Percentiles rank a stretch among this genome's conserved stretches.
These are phyloP conservation scores for Spathaspora hagerdaliae DNA, from an alignment of 805 yeast genomes.

Conservation along the genomic window DNA sequence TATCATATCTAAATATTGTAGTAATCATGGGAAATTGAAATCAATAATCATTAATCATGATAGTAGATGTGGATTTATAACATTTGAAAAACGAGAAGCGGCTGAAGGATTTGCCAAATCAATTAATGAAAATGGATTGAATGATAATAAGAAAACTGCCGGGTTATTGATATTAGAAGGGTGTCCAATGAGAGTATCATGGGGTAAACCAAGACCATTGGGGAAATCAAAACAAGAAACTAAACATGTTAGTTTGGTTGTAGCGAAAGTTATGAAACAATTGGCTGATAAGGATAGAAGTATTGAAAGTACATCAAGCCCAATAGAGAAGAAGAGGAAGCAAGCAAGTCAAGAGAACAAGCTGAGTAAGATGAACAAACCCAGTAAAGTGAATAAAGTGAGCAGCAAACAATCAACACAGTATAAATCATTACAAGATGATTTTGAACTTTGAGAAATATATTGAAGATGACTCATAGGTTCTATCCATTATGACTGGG, in stretches of 20 bases:
- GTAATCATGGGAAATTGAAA: conserved; percentile 42
- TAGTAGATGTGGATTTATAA: conserved; percentile 60
- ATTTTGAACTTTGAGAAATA: conserved; percentile 11
- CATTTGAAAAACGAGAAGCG: conserved; percentile 43
- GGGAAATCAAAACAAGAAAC: conserved; percentile 43
- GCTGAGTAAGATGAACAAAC: too few species aligned
- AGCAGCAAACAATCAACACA: background rate
- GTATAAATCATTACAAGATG: conserved; percentile 9
- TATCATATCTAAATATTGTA: conserved; percentile 48
- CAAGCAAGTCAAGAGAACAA: too few species aligned
- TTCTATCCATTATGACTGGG: too few species aligned
- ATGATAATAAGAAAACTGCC: conserved; percentile 22
- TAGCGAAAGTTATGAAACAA: conserved; percentile 49
- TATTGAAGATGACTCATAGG: too few species aligned
- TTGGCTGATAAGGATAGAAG: conserved; percentile 40
- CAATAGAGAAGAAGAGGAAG: too few species aligned
- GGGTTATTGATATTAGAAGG: conserved; percentile 29
- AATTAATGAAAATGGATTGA: conserved; percentile 21
- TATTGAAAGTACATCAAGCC: background rate
- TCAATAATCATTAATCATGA: conserved; percentile 49
- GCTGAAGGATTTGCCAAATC: conserved; percentile 45
- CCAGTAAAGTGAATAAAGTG: too few species aligned
- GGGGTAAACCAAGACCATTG: conserved; percentile 48
- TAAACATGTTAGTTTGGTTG: conserved; percentile 46
- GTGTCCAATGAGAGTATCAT: conserved; percentile 48